Evolutionary conservation across 495 filamentous ascomycete species (phyloP), one percentile per base, ranked within the genome.

Genomic region (Penicillium steckii): DNA sequence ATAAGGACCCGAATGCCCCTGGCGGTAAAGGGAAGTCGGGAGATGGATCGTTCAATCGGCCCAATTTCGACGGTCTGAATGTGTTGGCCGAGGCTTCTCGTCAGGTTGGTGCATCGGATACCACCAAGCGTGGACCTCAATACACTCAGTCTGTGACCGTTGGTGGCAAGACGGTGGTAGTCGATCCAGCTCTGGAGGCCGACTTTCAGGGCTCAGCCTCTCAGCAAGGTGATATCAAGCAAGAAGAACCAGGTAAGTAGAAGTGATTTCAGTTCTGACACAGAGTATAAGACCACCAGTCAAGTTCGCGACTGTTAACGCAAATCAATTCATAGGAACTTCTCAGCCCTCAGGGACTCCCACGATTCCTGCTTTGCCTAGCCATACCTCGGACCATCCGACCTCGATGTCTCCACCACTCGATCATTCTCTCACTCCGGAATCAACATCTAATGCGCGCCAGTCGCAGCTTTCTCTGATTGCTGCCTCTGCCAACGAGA

Each of bases 61-160:
- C 79, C 51, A 81, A 80, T 46, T 90, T 88, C 75, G 85, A 88
- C 50, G 86, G 87, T 0, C 74, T 95, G 21, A 86, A 90, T 53
- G 85, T 89, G 7, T 72, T 95, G 24, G 90, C 90, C 35, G 90
- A 95, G 65, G 90, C 88, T 3, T 91, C 89, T 33, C 75, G 88
- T 44, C 87, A 86, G 60, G 79, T 88, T 13, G 84, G 73, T 52
- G 74, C 74, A 15, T 74, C 72, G 37, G 74, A 77, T 46, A 65
- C 68, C 37, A 61, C 63, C 30, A 77, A 77, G 61, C 71, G 72
- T 37, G 68, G 66, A 27, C 60, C 71, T 35, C 62, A 55, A 47
- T 77, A 71, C 58, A 68, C 72, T 12, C 74, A 77, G 62, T 73
- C 72, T 15, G 65, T 77, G 50, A 77, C 74, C 33, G 71, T 70